Evolutionary conservation across 805 yeast genomes (phyloP), one percentile per base, ranked within the genome.

Genomic region (Hanseniaspora clermontiae): DNA sequence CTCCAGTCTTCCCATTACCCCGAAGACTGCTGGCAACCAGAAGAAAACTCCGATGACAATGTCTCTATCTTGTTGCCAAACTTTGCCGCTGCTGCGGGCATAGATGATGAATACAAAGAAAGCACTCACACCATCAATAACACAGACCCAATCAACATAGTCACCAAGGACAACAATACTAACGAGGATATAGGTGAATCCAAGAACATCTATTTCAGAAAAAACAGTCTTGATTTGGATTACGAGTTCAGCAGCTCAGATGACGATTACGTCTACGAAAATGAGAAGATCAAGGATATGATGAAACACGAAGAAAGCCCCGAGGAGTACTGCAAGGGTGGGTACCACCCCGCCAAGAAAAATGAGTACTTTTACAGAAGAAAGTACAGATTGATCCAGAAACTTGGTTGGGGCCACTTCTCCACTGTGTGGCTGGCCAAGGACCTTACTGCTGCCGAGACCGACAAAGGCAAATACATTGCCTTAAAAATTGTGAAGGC

Each of bases 331-430:
- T 81, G 80, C 58, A 81, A 82, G 10, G 97, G 97, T 27, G 99
- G 99, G 0, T 93, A 93, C 68, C 98, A 93, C 66, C 96, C 98
- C 0, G 93, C 95, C 12, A 81, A 71, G 61, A 81, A 88, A 51
- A 97, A 97, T 6, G 98, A 95, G 67, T 70, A 70, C 24, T 91
- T 84, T 69, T 85, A 87, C 63, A 74, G 84, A 57, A 80, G 81
- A 19, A 79, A 86, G 58, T 93, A 93, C 67, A 75, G 82, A 1
- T 70, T 93, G 50, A 90, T 87, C 34, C 79, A 97, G 59, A 93
- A 93, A 66, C 74, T 93, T 4, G 99, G 99, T 0, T 93, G 99
- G 99, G 99, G 99, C 38, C 97, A 93, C 70, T 93, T 93, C 66
- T 84, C 95, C 31, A 93, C 96, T 0, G 97, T 87, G 24, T 90